These are phyloP conservation scores for Leishmania tarentolae DNA, from an alignment of 208 protist species.

Conservation along the genomic window DNA sequence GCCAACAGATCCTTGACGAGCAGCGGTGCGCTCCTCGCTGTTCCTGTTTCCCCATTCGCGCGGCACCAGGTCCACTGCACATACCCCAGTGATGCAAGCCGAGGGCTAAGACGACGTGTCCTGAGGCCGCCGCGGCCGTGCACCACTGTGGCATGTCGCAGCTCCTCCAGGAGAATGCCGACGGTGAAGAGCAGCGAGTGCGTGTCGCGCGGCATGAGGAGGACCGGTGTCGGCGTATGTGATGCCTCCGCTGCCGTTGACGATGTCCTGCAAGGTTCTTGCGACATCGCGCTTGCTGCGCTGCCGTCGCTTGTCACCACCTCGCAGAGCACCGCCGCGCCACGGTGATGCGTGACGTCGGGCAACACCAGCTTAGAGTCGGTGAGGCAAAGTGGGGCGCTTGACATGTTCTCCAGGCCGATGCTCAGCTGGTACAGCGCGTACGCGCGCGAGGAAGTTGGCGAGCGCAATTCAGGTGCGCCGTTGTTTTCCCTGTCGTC, in stretches of 20 bases:
- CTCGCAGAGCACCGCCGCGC: constrained; percentile 12
- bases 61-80: constrained; percentile 60
- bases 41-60: constrained; percentile 57
- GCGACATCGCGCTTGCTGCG: neutral
- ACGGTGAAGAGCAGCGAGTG: constrained; percentile 40
- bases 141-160: constrained; percentile 38
- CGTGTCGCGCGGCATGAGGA: constrained; percentile 45
- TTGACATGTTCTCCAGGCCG: constrained; percentile 52
- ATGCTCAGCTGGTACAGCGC: constrained; percentile 42
- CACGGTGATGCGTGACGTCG: constrained; percentile 15
- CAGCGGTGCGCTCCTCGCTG: constrained; percentile 36
- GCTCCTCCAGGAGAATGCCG: constrained; percentile 27
- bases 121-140: constrained; percentile 21
- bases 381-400: constrained; percentile 31
- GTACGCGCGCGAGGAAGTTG: constrained; percentile 14
- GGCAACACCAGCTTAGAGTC: constrained; percentile 15
- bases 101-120: constrained; percentile 15
- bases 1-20: constrained; percentile 29
- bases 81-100: constrained; percentile 45
- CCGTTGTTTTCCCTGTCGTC: neutral
- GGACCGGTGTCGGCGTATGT: neutral
- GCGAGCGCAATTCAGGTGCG: neutral
- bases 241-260: neutral
- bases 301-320: neutral
- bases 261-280: neutral